Base-by-base conservation (phyloP, 2,329 filamentous ascomycete genomes). In the Amauroascus verrucosus region DNA sequence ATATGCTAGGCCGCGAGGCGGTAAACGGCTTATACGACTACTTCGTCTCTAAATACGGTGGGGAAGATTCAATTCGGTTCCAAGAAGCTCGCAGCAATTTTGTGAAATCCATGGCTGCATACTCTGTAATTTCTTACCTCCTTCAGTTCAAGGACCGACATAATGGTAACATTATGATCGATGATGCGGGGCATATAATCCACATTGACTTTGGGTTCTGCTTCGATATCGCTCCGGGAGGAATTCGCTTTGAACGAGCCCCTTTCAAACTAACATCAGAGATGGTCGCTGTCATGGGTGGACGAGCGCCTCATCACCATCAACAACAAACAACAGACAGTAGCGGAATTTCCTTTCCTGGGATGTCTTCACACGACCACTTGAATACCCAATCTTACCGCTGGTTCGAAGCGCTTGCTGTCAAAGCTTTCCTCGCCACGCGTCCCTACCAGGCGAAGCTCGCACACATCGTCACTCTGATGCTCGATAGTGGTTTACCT, bases 171-270 rank as follows among this genome's bases (percentile, higher is more conserved):
- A 98, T 98, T 75, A 98, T 98, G 94, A 84, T 98, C 58, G 91
- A 98, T 68, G 91, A 96, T 64, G 87, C 86, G 0, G 93, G 94
- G 3, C 93, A 98, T 71, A 95, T 98, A 64, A 80, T 98, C 51
- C 93, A 98, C 74, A 97, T 98, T 61, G 93, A 98, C 69, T 98
- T 98, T 65, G 93, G 93, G 8, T 99, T 98, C 79, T 97, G 91
- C 73, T 98, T 99, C 72, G 94, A 98, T 65, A 97, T 98, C 62
- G 93, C 90, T 1, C 93, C 93, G 0, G 93, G 93, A 46, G 93
- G 94, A 56, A 89, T 98, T 64, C 91, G 90, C 62, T 99, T 99
- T 66, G 93, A 99, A 75, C 85, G 93, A 22, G 93, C 93, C 0
- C 93, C 93, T 0, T 99, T 99, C 78, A 99, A 99, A 73, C 81